Base-by-base conservation (phyloP, 352 stramenopile genomes). In the Globisporangium nunn region DNA sequence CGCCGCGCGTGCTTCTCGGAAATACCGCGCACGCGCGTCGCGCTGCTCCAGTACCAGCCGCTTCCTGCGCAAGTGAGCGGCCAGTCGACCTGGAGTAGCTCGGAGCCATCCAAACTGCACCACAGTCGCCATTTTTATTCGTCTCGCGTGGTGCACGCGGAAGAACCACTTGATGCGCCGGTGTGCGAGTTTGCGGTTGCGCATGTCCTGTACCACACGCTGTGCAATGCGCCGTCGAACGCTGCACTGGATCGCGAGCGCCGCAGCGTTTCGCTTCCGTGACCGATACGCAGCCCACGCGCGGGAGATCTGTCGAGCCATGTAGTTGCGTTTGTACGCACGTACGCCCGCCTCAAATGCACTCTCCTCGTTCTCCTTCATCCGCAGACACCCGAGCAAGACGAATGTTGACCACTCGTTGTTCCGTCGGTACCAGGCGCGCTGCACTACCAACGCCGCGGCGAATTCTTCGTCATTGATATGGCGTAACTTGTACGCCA, bases 331-430 rank as follows among this genome's bases (percentile, higher is more conserved):
- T 40, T 70, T 81, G 53, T 77, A 86, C 2, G 54, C 57, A 10
- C 79, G 55, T 30, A 92, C 69, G 2, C 63, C 44, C 0, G 58
- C 51, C 12, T 78, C 67, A 46, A 89, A 87, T 7, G 61, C 51
- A 2, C 61, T 55, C n/a, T 94, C 85, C 18, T 88, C 79, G 11
- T 62, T 71, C 54, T 88, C 78, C 30, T 80, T 76, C 56, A 84
- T 76, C 8, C 82, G 76, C 18, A 94, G 58, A 64, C 82, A 93
- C 4, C 82, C 82, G 6, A 94, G 74, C 14, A 94, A 58, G 14
- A 94, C 54, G 55, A 93, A 93, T 18, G 82, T 93, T 17, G 81
- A 91, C 71, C 78, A 91, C 48, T 94, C 85, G 58, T 88, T 88
- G 54, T 90, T 91, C 35, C 74, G 78, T 11, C 59, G 78, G 51